A percentile compares a stretch with the other conserved stretches of the same genome.
Conservation (phyloP, 768 basidiomycete genomes). For the Kwoniella shandongensis region DNA sequence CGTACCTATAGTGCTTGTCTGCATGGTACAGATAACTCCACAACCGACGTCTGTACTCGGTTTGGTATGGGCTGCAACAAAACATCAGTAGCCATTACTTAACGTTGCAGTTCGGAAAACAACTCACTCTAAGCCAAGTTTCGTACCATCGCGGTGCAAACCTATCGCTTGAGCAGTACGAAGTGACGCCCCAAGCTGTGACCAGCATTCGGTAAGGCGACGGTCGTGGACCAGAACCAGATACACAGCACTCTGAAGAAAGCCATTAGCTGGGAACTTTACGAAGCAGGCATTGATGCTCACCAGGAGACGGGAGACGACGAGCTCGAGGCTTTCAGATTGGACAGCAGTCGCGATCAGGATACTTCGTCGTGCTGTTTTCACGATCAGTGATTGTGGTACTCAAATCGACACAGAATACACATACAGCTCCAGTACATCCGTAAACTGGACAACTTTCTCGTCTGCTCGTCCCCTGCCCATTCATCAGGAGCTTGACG, state of each 20-base stretch:
- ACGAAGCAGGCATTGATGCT: background rate
- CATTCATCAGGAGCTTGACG: constrained; percentile 81
- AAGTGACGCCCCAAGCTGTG: constrained; percentile 87
- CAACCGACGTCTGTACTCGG: constrained; percentile 85
- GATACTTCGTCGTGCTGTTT: constrained; percentile 74
- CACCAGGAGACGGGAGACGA: constrained; percentile 82
- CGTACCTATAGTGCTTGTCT: constrained; percentile 64
- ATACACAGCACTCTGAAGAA: constrained; percentile 65
- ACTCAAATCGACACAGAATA: background rate
- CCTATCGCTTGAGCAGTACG: constrained; percentile 91
- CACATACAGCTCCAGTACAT: constrained; percentile 94
- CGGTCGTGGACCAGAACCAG: constrained; percentile 57
- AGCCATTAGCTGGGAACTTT: background rate
- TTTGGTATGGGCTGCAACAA: constrained; percentile 60
- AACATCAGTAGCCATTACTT: background rate
- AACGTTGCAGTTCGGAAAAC: background rate
- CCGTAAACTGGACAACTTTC: constrained; percentile 76
- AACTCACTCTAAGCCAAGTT: constrained; percentile 63
- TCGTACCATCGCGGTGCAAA: constrained; percentile 81
- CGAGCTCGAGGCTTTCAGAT: constrained; percentile 85
- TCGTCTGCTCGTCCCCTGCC: constrained; percentile 71
- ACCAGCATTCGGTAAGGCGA: constrained; percentile 89
- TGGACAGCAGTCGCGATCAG: constrained; percentile 91
- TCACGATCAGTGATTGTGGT: constrained; percentile 4
- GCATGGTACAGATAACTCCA: constrained; percentile 87